These are phyloP conservation scores for Ormosia semicastrata DNA, from an alignment of 306 rosid species.

Conservation along the genomic window DNA sequence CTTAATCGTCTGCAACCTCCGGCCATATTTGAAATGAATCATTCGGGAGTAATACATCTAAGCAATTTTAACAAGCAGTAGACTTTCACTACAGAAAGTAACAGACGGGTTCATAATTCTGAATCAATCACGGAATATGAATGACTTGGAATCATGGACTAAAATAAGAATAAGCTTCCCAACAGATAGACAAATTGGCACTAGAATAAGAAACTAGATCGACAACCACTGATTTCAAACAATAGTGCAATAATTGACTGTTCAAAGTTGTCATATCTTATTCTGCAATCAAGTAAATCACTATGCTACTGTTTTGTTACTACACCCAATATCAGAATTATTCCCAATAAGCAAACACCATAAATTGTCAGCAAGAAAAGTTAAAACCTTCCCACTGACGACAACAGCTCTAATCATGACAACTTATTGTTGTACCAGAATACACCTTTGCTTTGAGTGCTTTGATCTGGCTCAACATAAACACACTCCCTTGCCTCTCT, in stretches of 20 bases:
- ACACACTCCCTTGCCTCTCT: slow-evolving; percentile 86
- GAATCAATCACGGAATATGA: not conserved
- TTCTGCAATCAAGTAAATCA: slow-evolving; percentile 29
- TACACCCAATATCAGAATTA: slow-evolving; percentile 26
- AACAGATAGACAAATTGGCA: not conserved
- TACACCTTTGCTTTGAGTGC: slow-evolving; percentile 54
- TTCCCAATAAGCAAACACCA: slow-evolving; percentile 23
- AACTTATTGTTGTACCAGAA: slow-evolving; percentile 84
- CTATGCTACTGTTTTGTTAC: not conserved
- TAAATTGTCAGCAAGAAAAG: slow-evolving; percentile 6
- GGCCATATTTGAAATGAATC: not conserved
- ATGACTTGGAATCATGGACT: slow-evolving; percentile 3
- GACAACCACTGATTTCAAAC: slow-evolving; percentile 22
- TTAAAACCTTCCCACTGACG: slow-evolving; percentile 23
- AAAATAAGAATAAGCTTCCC: slow-evolving; percentile 14
- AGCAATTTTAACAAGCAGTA: not conserved
- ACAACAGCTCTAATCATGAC: slow-evolving; percentile 26
- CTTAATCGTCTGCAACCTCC: not conserved
- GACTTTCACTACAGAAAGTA: not conserved
- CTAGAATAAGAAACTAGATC: not conserved
- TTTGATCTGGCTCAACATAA: slow-evolving; percentile 77
- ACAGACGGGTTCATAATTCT: slow-evolving; percentile 8
- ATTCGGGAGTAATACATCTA: not conserved
- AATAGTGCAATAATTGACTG: slow-evolving; percentile 12
- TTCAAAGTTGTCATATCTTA: slow-evolving; percentile 24